phyloP scores from a whole-genome alignment of 345 rosid genomes.

The Populus deltoides region DNA sequence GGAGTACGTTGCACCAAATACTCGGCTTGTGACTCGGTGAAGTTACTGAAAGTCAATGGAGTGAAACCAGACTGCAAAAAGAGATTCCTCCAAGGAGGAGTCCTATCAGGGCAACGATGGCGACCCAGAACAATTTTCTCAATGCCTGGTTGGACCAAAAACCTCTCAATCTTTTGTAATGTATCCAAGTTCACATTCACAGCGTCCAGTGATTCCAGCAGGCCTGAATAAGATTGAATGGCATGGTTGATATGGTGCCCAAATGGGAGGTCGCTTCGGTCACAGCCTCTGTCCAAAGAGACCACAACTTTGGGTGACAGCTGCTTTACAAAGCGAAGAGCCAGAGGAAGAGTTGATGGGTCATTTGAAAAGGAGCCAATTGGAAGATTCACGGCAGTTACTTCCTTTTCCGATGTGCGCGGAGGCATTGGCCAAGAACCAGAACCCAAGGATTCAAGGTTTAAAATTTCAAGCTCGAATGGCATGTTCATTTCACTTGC shows the following conservation, averaged over 20 bases:
- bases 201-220: slow-evolving; percentile 32
- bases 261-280: slow-evolving; percentile 28
- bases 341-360: slow-evolving; percentile 42
- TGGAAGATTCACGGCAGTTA: slow-evolving; percentile 72
- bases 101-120: slow-evolving; percentile 15
- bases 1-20: slow-evolving; percentile 26
- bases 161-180: slow-evolving; percentile 26
- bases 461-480: slow-evolving; percentile 61
- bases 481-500: slow-evolving; percentile 69
- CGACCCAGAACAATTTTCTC: slow-evolving; percentile 24
- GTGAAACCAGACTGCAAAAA: slow-evolving; percentile 26
- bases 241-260: slow-evolving; percentile 22
- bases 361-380: slow-evolving; percentile 48
- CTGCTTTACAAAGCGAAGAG: slow-evolving; percentile 24
- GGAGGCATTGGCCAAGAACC: slow-evolving; percentile 41
- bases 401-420: slow-evolving; percentile 40
- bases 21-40: slow-evolving; percentile 30
- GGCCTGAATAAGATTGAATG: slow-evolving; percentile 23
- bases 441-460: slow-evolving; percentile 53
- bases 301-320: slow-evolving; percentile 27
- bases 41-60: slow-evolving; percentile 26
- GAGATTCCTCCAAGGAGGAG: slow-evolving; percentile 18
- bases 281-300: slow-evolving; percentile 27
- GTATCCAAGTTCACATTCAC: slow-evolving; percentile 21
- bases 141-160: slow-evolving; percentile 24